A percentile compares a stretch with the other conserved stretches of the same genome.
phyloP scores from a whole-genome alignment of 2,329 filamentous ascomycete genomes.

The Epichloe elymi region DNA sequence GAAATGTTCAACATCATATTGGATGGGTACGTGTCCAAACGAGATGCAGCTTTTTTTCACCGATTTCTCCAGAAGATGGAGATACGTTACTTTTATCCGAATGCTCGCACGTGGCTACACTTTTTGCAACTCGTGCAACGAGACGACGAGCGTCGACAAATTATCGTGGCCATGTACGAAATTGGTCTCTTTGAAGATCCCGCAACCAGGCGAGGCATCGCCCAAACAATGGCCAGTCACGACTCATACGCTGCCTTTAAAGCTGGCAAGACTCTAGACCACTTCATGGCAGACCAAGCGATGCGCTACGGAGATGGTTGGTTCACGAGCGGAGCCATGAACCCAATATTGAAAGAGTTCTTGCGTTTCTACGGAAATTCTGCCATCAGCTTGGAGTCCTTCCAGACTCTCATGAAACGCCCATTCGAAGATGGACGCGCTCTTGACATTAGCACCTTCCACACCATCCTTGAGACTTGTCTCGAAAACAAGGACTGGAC shows the following conservation, averaged over 20 bases:
- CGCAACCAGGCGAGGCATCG: slow-evolving; percentile 23
- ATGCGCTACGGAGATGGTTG: slow-evolving; percentile 33
- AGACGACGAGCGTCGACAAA: slow-evolving; percentile 37
- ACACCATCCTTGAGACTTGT: slow-evolving; percentile 23
- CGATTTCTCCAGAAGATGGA: slow-evolving; percentile 28
- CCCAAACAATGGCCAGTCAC: slow-evolving; percentile 27
- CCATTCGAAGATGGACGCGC: slow-evolving; percentile 11
- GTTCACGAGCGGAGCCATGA: slow-evolving; percentile 24
- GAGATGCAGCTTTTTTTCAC: slow-evolving; percentile 31
- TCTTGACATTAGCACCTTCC: slow-evolving; percentile 21
- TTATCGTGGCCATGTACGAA: slow-evolving; percentile 33
- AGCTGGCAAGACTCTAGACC: slow-evolving; percentile 18
- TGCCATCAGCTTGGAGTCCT: slow-evolving; percentile 13
- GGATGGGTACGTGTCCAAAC: slow-evolving; percentile 24
- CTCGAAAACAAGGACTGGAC: slow-evolving; percentile 16
- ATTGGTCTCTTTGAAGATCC: slow-evolving; percentile 28
- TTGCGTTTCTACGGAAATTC: slow-evolving; percentile 23
- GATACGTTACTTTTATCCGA: slow-evolving; percentile 23
- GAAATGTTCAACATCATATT: slow-evolving; percentile 36
- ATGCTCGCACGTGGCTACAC: slow-evolving; percentile 33
- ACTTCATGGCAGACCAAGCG: slow-evolving; percentile 28
- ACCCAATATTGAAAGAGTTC: slow-evolving; percentile 29
- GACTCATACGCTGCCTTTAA: slow-evolving; percentile 30
- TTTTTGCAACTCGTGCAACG: slow-evolving; percentile 42
- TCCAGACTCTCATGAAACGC: slow-evolving; percentile 15